Evolutionary conservation across 768 basidiomycete species (phyloP).

Genomic region (Hygrophoropsis aurantiaca): DNA sequence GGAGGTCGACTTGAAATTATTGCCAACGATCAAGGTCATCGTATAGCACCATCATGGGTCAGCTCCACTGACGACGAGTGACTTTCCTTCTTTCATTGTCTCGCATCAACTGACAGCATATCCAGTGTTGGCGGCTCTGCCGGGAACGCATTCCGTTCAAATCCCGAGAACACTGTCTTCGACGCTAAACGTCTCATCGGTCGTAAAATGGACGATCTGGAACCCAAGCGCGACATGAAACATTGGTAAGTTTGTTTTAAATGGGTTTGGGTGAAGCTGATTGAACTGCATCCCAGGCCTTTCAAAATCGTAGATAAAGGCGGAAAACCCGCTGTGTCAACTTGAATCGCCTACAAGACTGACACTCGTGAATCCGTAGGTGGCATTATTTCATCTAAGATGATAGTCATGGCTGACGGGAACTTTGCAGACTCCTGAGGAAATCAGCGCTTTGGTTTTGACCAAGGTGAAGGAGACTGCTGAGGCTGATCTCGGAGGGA

Average conservation of each 20-base stretch:
- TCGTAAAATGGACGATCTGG: slow-evolving; percentile 77
- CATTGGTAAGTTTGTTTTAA: slow-evolving; percentile 54
- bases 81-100: not conserved
- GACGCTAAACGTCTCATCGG: slow-evolving; percentile 97
- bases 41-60: no score
- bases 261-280: not conserved
- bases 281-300: slow-evolving; percentile 37
- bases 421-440: no score
- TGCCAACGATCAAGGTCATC: no score
- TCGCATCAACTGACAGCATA: not conserved
- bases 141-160: slow-evolving; percentile 92
- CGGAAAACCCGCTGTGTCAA: slow-evolving; percentile 78
- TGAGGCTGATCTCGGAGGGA: slow-evolving; percentile 63
- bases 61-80: slow-evolving; percentile 79
- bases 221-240: slow-evolving; percentile 80
- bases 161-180: no score
- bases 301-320: slow-evolving; percentile 78
- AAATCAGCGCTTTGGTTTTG: slow-evolving; percentile 66
- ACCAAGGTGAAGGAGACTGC: slow-evolving; percentile 71
- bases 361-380: not conserved
- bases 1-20: no score
- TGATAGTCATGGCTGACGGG: no score
- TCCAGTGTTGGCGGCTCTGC: slow-evolving; percentile 85
- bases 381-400: not conserved
- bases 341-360: slow-evolving; percentile 29